Evolutionary conservation across 2,329 filamentous ascomycete genomes (phyloP).

Genomic region (Stemphylium lycopersici): DNA sequence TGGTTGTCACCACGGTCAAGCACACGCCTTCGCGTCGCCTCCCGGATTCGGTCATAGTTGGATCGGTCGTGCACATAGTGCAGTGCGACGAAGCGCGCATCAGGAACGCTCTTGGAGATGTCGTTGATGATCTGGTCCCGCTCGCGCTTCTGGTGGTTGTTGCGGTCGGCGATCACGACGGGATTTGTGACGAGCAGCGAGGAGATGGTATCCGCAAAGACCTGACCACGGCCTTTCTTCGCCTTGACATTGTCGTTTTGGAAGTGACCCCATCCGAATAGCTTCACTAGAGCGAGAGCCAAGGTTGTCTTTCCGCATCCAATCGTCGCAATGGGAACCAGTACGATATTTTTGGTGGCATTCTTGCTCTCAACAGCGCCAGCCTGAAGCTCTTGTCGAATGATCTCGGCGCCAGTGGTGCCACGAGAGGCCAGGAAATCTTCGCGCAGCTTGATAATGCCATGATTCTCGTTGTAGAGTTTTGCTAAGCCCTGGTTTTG

Average conservation of each 20-base stretch:
- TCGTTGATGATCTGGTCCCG: constrained; percentile 86
- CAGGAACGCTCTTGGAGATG: constrained; percentile 65
- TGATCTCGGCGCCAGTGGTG: constrained; percentile 86
- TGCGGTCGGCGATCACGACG: constrained; percentile 88
- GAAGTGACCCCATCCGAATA: constrained; percentile 91
- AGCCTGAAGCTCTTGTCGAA: constrained; percentile 70
- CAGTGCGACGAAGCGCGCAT: constrained; percentile 78
- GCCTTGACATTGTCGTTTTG: constrained; percentile 96
- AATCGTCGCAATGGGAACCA: constrained; percentile 91
- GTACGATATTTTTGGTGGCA: constrained; percentile 71
- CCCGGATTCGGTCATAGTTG: constrained; percentile 73
- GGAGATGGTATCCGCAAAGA: constrained; percentile 75
- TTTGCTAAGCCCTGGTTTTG: constrained; percentile 71
- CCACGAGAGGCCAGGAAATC: constrained; percentile 86
- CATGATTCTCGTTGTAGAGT: constrained; percentile 84
- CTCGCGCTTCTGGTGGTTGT: constrained; percentile 90
- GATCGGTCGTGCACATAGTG: constrained; percentile 80
- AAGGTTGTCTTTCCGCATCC: constrained; percentile 97
- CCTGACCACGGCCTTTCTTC: constrained; percentile 73
- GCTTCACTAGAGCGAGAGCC: constrained; percentile 76
- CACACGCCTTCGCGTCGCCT: constrained; percentile 78
- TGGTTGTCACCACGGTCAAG: constrained; percentile 91
- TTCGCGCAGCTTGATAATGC: constrained; percentile 88
- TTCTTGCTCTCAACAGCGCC: constrained; percentile 59
- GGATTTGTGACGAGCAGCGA: constrained; percentile 67